These are phyloP conservation scores for Lepiota venenata DNA, from an alignment of 768 basidiomycete species.

Conservation along the genomic window DNA sequence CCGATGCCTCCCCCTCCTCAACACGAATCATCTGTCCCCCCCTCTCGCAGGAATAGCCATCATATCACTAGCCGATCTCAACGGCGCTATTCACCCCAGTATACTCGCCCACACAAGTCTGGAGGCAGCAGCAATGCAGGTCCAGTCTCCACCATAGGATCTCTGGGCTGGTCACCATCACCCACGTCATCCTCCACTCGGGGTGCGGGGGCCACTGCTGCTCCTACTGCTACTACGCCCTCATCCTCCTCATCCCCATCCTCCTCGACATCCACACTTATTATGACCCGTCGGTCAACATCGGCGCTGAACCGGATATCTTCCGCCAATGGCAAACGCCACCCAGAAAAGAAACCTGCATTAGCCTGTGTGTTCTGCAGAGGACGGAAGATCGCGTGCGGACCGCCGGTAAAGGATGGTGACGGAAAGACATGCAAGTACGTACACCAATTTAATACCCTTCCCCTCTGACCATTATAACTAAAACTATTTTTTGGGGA, in stretches of 20 bases:
- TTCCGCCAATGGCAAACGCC: constrained; percentile 26
- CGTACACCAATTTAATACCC: constrained; percentile 25
- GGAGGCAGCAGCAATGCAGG: not conserved
- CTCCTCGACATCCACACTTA: not conserved
- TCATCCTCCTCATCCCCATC: constrained; percentile 6
- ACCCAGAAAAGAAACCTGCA: constrained; percentile 50
- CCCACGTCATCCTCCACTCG: not conserved
- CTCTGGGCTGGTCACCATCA: not conserved
- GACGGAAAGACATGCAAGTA: constrained; percentile 64
- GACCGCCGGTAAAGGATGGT: constrained; percentile 50
- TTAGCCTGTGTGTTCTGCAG: constrained; percentile 66
- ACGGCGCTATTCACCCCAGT: constrained; percentile 1
- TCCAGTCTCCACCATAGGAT: not conserved
- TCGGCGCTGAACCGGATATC: constrained; percentile 16
- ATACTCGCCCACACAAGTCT: constrained; percentile 3
- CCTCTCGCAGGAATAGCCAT: not conserved
- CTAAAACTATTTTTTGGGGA: constrained; percentile 22
- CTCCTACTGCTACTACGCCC: not conserved
- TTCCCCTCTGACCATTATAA: constrained; percentile 4
- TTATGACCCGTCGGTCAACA: constrained; percentile 13
- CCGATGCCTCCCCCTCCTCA: not conserved
- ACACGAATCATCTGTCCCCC: not conserved
- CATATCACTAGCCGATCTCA: not conserved
- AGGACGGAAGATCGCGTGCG: constrained; percentile 68
- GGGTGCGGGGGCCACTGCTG: not conserved